Conservation (phyloP, 805 yeast genomes). For the Zygotorulaspora florentina region DNA sequence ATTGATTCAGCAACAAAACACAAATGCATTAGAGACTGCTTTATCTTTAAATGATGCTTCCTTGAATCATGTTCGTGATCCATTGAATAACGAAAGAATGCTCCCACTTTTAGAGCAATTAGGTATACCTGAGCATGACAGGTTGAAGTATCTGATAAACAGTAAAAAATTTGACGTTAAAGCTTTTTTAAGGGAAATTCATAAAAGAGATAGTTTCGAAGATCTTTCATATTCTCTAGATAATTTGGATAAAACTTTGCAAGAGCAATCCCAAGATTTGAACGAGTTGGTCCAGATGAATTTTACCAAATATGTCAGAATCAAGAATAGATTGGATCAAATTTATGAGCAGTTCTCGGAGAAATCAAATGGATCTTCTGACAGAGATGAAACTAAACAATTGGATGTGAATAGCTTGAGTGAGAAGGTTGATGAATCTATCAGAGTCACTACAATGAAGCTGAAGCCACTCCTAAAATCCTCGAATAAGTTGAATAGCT, state of each 20-base stretch:
- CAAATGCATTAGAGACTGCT: constrained; percentile 27
- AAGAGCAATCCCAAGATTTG: constrained; percentile 46
- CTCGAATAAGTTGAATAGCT: constrained; percentile 44
- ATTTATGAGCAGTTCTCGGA: constrained; percentile 50
- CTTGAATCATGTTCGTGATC: constrained; percentile 44
- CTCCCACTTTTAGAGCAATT: constrained; percentile 41
- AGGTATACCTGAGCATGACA: constrained; percentile 37
- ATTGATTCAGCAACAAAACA: constrained; percentile 26
- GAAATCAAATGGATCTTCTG: constrained; percentile 29
- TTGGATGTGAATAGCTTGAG: constrained; percentile 36
- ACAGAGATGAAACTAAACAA: constrained; percentile 27
- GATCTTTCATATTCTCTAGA: constrained; percentile 47
- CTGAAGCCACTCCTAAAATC: constrained; percentile 58
- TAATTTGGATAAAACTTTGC: constrained; percentile 46
- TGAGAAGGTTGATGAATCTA: constrained; percentile 46
- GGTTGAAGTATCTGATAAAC: constrained; percentile 48
- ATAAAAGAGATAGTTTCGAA: constrained; percentile 49
- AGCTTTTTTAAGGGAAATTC: constrained; percentile 51
- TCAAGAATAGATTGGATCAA: constrained; percentile 60
- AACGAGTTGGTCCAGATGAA: constrained; percentile 53
- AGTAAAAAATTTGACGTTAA: constrained; percentile 57
- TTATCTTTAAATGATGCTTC: constrained; percentile 18
- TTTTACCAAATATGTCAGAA: constrained; percentile 58
- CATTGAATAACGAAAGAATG: constrained; percentile 46
- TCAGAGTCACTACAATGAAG: constrained; percentile 48